Conservation (phyloP, 495 filamentous ascomycete species). For the Trichoderma virens region DNA sequence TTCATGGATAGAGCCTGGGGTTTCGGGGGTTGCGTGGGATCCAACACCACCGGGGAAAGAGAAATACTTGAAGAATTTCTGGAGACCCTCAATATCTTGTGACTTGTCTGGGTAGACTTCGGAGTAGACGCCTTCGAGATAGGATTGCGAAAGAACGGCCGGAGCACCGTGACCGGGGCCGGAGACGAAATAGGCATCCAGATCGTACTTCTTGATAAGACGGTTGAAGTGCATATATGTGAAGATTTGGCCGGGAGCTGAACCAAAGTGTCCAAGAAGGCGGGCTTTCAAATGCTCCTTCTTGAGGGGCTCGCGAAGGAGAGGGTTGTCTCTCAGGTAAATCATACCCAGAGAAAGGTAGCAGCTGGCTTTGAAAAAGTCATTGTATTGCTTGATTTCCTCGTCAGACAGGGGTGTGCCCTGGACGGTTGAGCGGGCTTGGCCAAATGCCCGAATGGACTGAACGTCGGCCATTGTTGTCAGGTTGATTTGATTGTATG, state of each 20-base stretch:
- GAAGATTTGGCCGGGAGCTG: constrained; percentile 64
- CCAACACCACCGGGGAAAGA: constrained; percentile 70
- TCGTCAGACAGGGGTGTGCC: constrained; percentile 50
- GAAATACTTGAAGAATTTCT: constrained; percentile 69
- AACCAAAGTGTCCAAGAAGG: constrained; percentile 66
- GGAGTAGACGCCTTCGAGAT: constrained; percentile 65
- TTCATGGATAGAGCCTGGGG: constrained; percentile 64
- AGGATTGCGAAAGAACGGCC: constrained; percentile 61
- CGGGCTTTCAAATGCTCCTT: constrained; percentile 59
- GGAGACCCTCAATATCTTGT: constrained; percentile 56
- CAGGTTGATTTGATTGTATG: not conserved
- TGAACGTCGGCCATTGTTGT: constrained; percentile 32
- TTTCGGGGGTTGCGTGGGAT: constrained; percentile 66
- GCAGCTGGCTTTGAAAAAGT: constrained; percentile 62
- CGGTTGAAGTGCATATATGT: constrained; percentile 73
- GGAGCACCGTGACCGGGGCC: constrained; percentile 69
- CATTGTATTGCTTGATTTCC: constrained; percentile 55
- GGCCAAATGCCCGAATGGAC: constrained; percentile 56
- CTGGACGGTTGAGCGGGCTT: constrained; percentile 56
- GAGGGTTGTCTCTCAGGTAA: constrained; percentile 59
- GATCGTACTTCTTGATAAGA: constrained; percentile 65
- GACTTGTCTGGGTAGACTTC: constrained; percentile 62
- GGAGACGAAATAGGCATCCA: constrained; percentile 61
- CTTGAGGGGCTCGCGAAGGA: constrained; percentile 55
- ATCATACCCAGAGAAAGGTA: constrained; percentile 72